Conservation (phyloP, 495 filamentous ascomycete species). For the Thozetella sp. region DNA sequence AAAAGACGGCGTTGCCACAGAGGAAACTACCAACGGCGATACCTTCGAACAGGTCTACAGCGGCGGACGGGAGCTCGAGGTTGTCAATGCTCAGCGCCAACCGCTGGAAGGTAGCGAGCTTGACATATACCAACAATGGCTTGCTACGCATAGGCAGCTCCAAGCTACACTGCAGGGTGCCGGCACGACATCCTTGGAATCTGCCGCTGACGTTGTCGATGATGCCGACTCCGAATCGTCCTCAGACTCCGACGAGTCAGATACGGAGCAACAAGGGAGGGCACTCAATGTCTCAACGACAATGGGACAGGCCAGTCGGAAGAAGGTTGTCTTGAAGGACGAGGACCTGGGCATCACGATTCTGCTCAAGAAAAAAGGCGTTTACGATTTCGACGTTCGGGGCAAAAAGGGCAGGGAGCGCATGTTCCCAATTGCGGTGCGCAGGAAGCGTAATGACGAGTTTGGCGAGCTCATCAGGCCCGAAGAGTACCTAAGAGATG, state of each 20-base stretch:
- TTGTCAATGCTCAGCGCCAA: slow-evolving; percentile 60
- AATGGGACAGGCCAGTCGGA: slow-evolving; percentile 75
- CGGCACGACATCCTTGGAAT: slow-evolving; percentile 65
- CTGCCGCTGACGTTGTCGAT: slow-evolving; percentile 76
- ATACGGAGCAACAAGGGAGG: slow-evolving; percentile 88
- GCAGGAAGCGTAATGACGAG: slow-evolving; percentile 80
- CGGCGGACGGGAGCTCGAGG: slow-evolving; percentile 61
- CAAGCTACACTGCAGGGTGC: slow-evolving; percentile 73
- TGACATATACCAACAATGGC: slow-evolving; percentile 82
- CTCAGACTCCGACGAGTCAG: slow-evolving; percentile 83
- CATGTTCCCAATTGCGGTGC: slow-evolving; percentile 86
- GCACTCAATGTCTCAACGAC: slow-evolving; percentile 86
- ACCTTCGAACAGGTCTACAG: slow-evolving; percentile 66
- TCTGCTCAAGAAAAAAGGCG: slow-evolving; percentile 80
- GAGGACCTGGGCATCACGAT: slow-evolving; percentile 90
- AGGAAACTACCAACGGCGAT: slow-evolving; percentile 58
- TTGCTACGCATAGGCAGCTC: slow-evolving; percentile 78
- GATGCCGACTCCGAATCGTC: slow-evolving; percentile 80
- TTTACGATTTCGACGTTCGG: slow-evolving; percentile 92
- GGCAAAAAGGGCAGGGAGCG: slow-evolving; percentile 91
- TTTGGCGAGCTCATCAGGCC: slow-evolving; percentile 92
- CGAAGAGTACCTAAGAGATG: slow-evolving; percentile 91
- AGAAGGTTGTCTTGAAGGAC: slow-evolving; percentile 79
- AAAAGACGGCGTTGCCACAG: slow-evolving; percentile 61
- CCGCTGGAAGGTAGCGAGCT: slow-evolving; percentile 75